Base-by-base conservation (phyloP, 441 rosid species). In the Eutrema salsugineum region DNA sequence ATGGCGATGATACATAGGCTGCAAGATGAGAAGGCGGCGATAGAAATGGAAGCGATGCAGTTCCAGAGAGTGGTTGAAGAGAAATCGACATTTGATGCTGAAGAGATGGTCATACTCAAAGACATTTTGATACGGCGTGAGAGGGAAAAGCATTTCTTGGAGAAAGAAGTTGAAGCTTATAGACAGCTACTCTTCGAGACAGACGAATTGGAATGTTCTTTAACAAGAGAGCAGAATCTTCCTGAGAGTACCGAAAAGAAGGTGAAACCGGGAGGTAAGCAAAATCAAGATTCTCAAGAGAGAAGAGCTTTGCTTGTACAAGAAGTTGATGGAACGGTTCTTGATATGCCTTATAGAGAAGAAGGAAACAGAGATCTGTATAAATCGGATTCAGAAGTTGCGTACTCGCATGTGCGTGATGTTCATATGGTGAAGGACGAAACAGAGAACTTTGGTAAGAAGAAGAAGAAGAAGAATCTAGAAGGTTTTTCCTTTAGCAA, bases 101-200 rank as follows among this genome's bases (percentile, higher is more conserved):
- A 90, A 82, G 97, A 91, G 70, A 87, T 86, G 98, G 82, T 82
- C 76, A 86, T 93, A 77, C 86, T 93, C 57, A 89, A 85, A 80
- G 96, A 93, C 80, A 93, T 91, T 61, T 66, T 93, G 66, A 58
- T 91, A 47, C 81, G 89, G 72, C 86, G 98, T 71, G 98, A 91
- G 73, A 83, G 76, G 72, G 98, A 93, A 68, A 89, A 83, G 28
- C 87, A 88, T 82, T 91, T 87, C 84, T 74, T 91, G 83, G 97
- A 86, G 87, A 85, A 85, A 83, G 96, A 91, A 82, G 81, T 86
- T 63, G 98, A 91, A 83, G 78, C 81, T 38, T 87, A 84, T 64
- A 80, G 87, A 79, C 77, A 85, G 57, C 49, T 84, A 49, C 63
- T 79, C 62, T 72, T 75, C 2, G 81, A 72, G 30, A 59, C 78